phyloP scores from a whole-genome alignment of 768 basidiomycete species.

The Infundibulicybe gibba region DNA sequence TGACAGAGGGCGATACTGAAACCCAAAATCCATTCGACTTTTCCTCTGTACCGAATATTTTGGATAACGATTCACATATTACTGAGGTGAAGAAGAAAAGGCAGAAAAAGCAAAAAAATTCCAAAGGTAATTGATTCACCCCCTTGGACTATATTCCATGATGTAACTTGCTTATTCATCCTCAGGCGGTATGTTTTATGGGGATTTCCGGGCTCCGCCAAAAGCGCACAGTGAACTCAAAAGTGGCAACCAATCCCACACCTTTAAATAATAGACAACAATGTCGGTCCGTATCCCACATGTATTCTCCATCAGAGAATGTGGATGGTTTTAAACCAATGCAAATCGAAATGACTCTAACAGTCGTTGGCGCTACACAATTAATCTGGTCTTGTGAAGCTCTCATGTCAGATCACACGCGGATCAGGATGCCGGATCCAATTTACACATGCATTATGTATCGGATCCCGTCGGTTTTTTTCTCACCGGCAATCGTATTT shows the following conservation, averaged over 20 bases:
- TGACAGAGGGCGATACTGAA: slow-evolving; percentile 19
- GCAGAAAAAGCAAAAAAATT: slow-evolving; percentile 39
- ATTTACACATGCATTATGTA: too few relatives aligned
- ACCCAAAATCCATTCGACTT: slow-evolving; percentile 65
- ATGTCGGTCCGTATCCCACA: too few relatives aligned
- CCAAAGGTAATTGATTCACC: slow-evolving; percentile 23
- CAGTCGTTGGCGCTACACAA: too few relatives aligned
- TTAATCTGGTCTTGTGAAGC: too few relatives aligned
- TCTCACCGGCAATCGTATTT: too few relatives aligned
- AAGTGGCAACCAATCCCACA: slow-evolving; percentile 67
- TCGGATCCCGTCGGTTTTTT: too few relatives aligned
- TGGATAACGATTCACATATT: slow-evolving; percentile 52
- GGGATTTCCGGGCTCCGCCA: slow-evolving; percentile 64
- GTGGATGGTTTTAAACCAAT: too few relatives aligned
- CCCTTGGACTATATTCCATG: slow-evolving; percentile 1
- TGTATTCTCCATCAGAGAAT: too few relatives aligned
- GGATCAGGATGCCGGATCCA: too few relatives aligned
- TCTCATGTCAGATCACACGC: too few relatives aligned
- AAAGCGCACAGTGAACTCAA: slow-evolving; percentile 62
- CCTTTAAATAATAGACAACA: slow-evolving; percentile 51
- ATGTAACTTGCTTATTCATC: slow-evolving; percentile 3
- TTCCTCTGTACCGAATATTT: slow-evolving; percentile 59
- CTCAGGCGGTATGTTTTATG: slow-evolving; percentile 41
- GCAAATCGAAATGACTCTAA: too few relatives aligned
- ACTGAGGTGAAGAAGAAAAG: slow-evolving; percentile 50